Evolutionary conservation across 768 basidiomycete genomes (phyloP).

Genomic region (Tylopilus plumbeoviolaceoides): DNA sequence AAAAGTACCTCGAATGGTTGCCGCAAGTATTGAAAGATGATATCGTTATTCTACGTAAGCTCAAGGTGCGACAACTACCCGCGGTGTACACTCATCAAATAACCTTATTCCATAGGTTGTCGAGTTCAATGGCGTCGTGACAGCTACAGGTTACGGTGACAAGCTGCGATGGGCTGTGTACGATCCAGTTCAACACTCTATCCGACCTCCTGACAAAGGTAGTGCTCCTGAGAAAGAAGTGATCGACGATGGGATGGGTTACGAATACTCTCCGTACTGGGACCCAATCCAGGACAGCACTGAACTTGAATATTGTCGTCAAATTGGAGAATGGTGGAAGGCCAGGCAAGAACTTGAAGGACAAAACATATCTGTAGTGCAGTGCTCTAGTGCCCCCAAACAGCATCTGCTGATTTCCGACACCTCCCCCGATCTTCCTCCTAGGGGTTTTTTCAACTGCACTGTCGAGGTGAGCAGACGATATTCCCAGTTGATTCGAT

Average conservation of each 20-base stretch:
- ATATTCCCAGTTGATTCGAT: background rate
- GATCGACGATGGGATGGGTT: conserved; percentile 35
- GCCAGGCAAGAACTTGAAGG: conserved; percentile 22
- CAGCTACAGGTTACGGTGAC: conserved; percentile 45
- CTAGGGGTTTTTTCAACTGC: conserved; percentile 56
- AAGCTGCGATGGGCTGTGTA: conserved; percentile 56
- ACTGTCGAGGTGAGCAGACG: conserved; percentile 51
- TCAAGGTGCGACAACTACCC: conserved; percentile 40
- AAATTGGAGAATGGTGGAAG: conserved; percentile 52
- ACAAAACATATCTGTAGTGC: conserved; percentile 14
- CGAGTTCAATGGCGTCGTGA: conserved; percentile 26
- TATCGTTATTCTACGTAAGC: conserved; percentile 45
- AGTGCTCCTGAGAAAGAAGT: conserved; percentile 33
- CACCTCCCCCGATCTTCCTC: conserved; percentile 40
- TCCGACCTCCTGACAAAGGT: conserved; percentile 37
- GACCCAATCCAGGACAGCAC: conserved; percentile 30
- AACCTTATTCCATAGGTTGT: conserved; percentile 27
- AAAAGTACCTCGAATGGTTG: conserved; percentile 44
- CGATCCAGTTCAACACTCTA: conserved; percentile 34
- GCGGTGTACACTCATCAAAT: background rate
- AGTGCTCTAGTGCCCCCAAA: conserved; percentile 19
- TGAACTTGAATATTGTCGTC: conserved; percentile 42
- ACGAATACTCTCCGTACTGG: conserved; percentile 43
- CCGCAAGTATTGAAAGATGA: conserved; percentile 48
- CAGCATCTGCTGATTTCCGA: conserved; percentile 51